These are phyloP conservation scores for Solanum gandarillasii DNA, from an alignment of 257 asterid species.

Conservation along the genomic window DNA sequence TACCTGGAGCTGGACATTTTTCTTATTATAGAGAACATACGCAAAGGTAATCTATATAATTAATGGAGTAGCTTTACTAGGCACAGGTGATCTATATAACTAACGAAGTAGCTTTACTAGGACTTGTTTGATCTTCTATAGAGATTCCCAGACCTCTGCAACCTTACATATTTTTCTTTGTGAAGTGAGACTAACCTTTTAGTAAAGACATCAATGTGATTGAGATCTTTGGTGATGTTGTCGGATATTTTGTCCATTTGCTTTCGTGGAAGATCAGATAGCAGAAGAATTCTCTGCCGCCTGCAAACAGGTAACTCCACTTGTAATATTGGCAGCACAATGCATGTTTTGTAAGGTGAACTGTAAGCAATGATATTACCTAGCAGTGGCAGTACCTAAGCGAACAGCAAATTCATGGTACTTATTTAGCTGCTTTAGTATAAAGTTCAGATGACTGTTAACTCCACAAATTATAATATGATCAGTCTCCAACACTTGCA, in stretches of 20 bases:
- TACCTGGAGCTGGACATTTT: background rate
- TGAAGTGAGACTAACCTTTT: slow-evolving; percentile 44
- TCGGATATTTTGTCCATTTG: slow-evolving; percentile 89
- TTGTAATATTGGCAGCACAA: slow-evolving; percentile 9
- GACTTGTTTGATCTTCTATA: background rate
- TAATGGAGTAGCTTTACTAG: background rate
- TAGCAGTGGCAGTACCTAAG: slow-evolving; percentile 84
- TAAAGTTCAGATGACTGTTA: slow-evolving; percentile 69
- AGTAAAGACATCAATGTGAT: slow-evolving; percentile 72
- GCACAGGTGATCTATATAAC: background rate
- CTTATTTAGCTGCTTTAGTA: slow-evolving; percentile 84
- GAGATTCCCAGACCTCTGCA: background rate
- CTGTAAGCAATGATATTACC: slow-evolving; percentile 33
- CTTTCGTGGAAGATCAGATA: slow-evolving; percentile 95
- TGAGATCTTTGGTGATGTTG: slow-evolving; percentile 73
- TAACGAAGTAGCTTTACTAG: background rate
- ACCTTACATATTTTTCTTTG: background rate
- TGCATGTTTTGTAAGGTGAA: background rate
- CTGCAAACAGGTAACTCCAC: slow-evolving; percentile 28
- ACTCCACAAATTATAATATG: slow-evolving; percentile 89
- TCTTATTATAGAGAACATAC: background rate
- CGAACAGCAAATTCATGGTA: slow-evolving; percentile 91
- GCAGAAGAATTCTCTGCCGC: slow-evolving; percentile 82
- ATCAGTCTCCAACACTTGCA: slow-evolving; percentile 84
- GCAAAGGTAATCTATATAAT: background rate